phyloP scores from a whole-genome alignment of 768 basidiomycete species.

The Psilocybe azurescens region DNA sequence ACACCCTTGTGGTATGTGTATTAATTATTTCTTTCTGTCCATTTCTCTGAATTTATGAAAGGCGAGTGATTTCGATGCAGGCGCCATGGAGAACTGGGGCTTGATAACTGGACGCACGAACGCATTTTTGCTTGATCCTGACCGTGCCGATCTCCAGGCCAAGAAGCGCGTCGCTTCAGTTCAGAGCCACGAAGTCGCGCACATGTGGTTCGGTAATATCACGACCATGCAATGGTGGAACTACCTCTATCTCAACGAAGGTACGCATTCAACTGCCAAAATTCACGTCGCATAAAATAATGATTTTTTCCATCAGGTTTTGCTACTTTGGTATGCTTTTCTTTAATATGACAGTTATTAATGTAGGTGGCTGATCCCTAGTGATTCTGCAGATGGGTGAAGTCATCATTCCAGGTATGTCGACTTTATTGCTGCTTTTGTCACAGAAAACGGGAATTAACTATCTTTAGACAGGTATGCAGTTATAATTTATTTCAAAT shows the following conservation, averaged over 20 bases:
- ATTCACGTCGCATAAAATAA: background rate
- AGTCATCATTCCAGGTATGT: constrained; percentile 77
- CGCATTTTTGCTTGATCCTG: constrained; percentile 81
- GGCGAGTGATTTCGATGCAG: constrained; percentile 89
- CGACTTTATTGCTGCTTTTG: background rate
- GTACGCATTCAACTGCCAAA: constrained; percentile 32
- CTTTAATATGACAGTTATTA: background rate
- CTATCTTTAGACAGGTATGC: constrained; percentile 56
- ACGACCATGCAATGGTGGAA: constrained; percentile 96
- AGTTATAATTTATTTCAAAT: background rate
- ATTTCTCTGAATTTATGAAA: constrained; percentile 21
- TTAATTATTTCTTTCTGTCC: background rate
- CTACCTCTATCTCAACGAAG: constrained; percentile 83
- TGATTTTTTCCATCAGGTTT: constrained; percentile 56
- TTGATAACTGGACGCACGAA: constrained; percentile 89
- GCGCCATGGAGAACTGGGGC: constrained; percentile 96
- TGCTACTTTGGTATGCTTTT: constrained; percentile 70
- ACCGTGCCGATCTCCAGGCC: constrained; percentile 70
- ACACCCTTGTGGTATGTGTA: constrained; percentile 78
- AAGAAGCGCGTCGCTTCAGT: constrained; percentile 81
- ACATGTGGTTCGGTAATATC: constrained; percentile 93
- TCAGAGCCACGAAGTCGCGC: constrained; percentile 88
- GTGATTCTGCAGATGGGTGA: constrained; percentile 72
- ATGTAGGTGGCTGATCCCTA: constrained; percentile 8
- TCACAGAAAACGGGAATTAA: constrained; percentile 6